Evolutionary conservation across 805 yeast genomes (phyloP), one percentile per base, ranked within the genome.

Genomic region (Sungouiozyma ichnusensis): DNA sequence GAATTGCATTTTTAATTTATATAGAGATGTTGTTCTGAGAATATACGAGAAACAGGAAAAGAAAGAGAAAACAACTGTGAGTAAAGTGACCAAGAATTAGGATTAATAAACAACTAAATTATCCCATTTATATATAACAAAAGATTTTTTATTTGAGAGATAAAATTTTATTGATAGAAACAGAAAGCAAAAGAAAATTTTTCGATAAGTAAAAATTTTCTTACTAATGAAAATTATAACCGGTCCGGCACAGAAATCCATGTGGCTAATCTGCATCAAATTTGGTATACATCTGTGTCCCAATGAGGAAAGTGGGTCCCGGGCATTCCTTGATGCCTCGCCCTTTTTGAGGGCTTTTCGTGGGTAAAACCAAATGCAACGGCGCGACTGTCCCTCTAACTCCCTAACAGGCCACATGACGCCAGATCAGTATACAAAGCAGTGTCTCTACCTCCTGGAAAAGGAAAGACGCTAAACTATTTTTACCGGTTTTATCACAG

Each of bases 1-100:
- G 81, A 80, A 77, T 77, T 81, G 85, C 87, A 81, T 81, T 73
- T 34, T 42, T 13, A 16, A 9, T 37, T 17, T 20, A 17, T 37
- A 14, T 19, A 29, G 31, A 19, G 19, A 18, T 16, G 37, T 16
- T 35, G 16, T 32, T 32, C 16, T 32, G 7, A 7, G 16, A 14
- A 32, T n/a, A 32, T n/a, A 32, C 20, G 20, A 14, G n/a, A 27
- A 27, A 19, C 33, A 17, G 40, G 24, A 32, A 34, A 27, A 6
- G 17, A 37, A 24, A 24, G 17, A 15, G 24, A 18, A 13, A 64
- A n/a, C 71, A 67, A 24, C 71, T 78, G 48, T 87, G 88, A 1
- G 9, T 6, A 24, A 24, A 24, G 29, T 24, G 29, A 24, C 6
- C 29, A 24, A 11, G 11, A 24, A 24, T 24, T 24, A 11, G 29